Conservation (phyloP, 495 filamentous ascomycete species). For the Peziza echinospora region DNA sequence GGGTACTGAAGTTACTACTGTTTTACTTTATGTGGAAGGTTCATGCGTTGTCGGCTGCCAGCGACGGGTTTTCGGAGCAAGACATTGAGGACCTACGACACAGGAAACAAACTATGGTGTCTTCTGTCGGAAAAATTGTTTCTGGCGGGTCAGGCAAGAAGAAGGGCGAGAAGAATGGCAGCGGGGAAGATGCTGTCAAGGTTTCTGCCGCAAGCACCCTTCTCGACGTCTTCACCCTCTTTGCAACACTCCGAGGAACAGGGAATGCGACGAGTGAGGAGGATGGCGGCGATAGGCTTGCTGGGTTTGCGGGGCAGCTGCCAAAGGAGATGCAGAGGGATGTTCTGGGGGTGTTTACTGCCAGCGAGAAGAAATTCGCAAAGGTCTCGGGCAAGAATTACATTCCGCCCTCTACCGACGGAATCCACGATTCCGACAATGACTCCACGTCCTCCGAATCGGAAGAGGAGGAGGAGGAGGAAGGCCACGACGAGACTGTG, state of each 20-base stretch:
- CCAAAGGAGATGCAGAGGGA: slow-evolving; percentile 32
- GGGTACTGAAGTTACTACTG: slow-evolving; percentile 46
- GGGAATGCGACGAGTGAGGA: slow-evolving; percentile 22
- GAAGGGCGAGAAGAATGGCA: slow-evolving; percentile 14
- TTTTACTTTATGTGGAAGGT: slow-evolving; percentile 96
- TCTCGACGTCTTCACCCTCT: slow-evolving; percentile 62
- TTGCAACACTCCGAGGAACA: slow-evolving; percentile 40
- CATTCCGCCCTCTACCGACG: no score
- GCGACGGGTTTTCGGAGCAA: slow-evolving; percentile 24
- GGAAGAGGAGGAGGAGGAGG: slow-evolving; percentile 36
- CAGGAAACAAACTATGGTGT: slow-evolving; percentile 23
- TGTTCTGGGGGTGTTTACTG: slow-evolving; percentile 50
- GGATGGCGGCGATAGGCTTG: slow-evolving; percentile 27
- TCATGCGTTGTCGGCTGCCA: slow-evolving; percentile 23
- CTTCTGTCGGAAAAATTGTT: slow-evolving; percentile 28
- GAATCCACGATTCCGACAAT: not conserved
- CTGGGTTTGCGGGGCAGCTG: slow-evolving; percentile 43
- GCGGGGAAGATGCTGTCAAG: slow-evolving; percentile 45
- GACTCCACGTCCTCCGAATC: slow-evolving; percentile 28
- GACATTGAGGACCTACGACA: slow-evolving; percentile 37
- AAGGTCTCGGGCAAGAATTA: slow-evolving; percentile 37
- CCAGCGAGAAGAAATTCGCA: slow-evolving; percentile 52
- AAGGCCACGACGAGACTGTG: slow-evolving; percentile 32
- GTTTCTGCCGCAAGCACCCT: slow-evolving; percentile 50
- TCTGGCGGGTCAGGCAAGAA: slow-evolving; percentile 23